Evolutionary conservation across 2,329 filamentous ascomycete genomes (phyloP), one percentile per base, ranked within the genome.

Genomic region (Penicillium sp.): DNA sequence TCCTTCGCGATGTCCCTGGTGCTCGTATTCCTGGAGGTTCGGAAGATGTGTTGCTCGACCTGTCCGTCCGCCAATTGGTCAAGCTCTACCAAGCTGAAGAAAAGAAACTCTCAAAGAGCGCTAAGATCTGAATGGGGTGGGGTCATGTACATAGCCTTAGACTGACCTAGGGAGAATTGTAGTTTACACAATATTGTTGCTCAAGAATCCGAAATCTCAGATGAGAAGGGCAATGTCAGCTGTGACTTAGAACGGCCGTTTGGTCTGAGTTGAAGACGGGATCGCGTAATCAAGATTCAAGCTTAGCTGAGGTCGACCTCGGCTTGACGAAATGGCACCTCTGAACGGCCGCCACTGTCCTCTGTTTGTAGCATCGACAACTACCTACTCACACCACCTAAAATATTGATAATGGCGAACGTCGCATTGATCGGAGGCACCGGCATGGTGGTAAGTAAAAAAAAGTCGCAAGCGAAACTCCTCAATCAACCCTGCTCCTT

Each of bases 11-110:
- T 60, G 82, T 86, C 0, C 80, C 81, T 1, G 81, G 79, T 1
- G 74, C 78, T 1, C 71, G 80, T 33, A 83, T 87, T 37, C 83
- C 83, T 0, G 86, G 86, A 42, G 86, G 86, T 1, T 83, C 80
- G 5, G 86, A 89, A 64, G 86, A 89, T 64, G 85, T 89, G 2
- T 75, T 89, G 71, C 71, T 88, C 10, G 86, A 89, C 68, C 70
- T 89, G 34, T 81, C 82, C 1, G 77, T 89, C 2, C 72, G 86
- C 12, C 86, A 89, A 65, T 67, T 88, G 50, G 82, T 87, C 31
- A 88, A 88, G 74, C 80, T 86, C 40, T 88, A 82, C 44, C 61
- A 67, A 34, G 55, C 59, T 1, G 62, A 70, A 46, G 62, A 64
- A 41, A 63, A 64, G 54, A 64, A 64, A 46, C 55, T 72, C 36